Evolutionary conservation across 495 filamentous ascomycete species (phyloP).

Genomic region (Tuber borchii): DNA sequence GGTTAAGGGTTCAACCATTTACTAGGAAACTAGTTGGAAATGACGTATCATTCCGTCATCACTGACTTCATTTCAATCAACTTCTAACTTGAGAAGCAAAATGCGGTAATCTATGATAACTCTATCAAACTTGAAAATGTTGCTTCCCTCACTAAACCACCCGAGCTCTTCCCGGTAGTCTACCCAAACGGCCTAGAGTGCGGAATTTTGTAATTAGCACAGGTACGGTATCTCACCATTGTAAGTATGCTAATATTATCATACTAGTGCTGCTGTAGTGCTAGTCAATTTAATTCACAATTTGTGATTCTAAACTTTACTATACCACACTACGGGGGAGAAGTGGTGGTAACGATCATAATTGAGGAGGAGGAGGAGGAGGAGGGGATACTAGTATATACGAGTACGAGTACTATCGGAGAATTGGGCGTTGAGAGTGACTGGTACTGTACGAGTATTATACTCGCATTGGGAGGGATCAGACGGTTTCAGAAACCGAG

Average conservation of each 20-base stretch:
- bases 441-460: background rate
- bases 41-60: slow-evolving; percentile 1
- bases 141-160: background rate
- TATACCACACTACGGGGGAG: background rate
- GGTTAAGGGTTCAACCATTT: background rate
- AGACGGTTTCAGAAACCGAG: background rate
- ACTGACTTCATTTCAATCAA: slow-evolving; percentile 1
- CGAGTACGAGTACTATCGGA: background rate
- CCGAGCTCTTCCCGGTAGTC: background rate
- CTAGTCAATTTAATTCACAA: background rate
- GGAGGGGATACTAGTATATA: background rate
- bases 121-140: background rate
- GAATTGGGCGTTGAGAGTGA: background rate
- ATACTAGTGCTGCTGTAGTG: background rate
- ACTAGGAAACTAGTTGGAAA: background rate
- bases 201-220: background rate
- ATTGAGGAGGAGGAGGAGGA: too few relatives aligned
- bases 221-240: background rate
- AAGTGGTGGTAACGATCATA: background rate
- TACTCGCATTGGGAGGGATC: background rate
- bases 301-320: background rate
- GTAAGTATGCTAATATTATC: background rate
- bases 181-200: background rate
- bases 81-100: background rate
- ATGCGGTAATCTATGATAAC: background rate